A percentile compares a stretch with the other conserved stretches of the same genome.
These are phyloP conservation scores for Stropharia rugosoannulata DNA, from an alignment of 768 basidiomycete genomes.

Conservation along the genomic window DNA sequence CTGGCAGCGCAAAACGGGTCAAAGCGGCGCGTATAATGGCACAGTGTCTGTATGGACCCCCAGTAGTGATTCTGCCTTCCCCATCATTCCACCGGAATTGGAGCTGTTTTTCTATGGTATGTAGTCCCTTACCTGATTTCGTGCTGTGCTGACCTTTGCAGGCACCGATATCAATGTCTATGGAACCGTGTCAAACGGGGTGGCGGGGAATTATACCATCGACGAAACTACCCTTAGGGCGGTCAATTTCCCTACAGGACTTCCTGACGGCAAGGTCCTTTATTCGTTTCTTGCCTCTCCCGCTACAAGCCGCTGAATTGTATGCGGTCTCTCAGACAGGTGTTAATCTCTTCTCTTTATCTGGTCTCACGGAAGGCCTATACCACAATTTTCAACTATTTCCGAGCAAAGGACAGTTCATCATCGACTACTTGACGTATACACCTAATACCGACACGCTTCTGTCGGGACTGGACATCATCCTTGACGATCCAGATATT, in stretches of 20 bases:
- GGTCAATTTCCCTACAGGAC: neutral
- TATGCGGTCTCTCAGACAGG: neutral
- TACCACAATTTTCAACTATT: slow-evolving; percentile 8
- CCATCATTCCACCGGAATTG: neutral
- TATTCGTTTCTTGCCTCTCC: neutral
- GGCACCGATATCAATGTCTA: slow-evolving; percentile 13
- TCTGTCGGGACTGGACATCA: neutral
- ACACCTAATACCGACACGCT: slow-evolving; percentile 5
- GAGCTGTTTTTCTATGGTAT: slow-evolving; percentile 1
- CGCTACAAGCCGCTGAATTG: neutral
- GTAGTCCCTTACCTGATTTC: neutral
- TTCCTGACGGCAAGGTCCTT: slow-evolving; percentile 3
- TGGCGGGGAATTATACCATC: slow-evolving; percentile 9
- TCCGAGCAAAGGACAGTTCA: slow-evolving; percentile 5
- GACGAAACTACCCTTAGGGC: slow-evolving; percentile 11
- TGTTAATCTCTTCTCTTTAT: slow-evolving; percentile 9
- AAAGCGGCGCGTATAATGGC: neutral
- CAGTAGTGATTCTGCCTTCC: neutral
- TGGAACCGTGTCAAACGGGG: slow-evolving; percentile 3
- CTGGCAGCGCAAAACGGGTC: slow-evolving; percentile 5
- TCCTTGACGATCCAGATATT: slow-evolving; percentile 11
- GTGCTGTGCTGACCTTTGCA: neutral
- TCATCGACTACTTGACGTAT: slow-evolving; percentile 7
- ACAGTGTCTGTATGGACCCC: slow-evolving; percentile 5
- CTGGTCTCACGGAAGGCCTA: slow-evolving; percentile 1